A percentile compares a stretch with the other conserved stretches of the same genome.
These are phyloP conservation scores for Hanseniaspora jakobsenii DNA, from an alignment of 805 yeast species.

Conservation along the genomic window DNA sequence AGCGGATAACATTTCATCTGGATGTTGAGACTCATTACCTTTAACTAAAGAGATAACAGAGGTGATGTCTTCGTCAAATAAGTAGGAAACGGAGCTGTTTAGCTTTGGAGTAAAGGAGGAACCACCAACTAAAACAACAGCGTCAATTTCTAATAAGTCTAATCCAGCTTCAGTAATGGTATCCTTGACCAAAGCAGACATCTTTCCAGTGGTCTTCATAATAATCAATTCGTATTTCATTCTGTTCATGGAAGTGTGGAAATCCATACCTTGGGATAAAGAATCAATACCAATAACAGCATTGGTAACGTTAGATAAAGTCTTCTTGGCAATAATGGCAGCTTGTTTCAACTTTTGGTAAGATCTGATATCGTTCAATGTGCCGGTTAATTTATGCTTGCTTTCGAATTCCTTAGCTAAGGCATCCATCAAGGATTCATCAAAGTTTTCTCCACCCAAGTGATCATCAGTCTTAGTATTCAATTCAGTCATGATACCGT, in stretches of 20 bases:
- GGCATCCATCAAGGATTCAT: constrained; percentile 63
- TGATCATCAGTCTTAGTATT: constrained; percentile 72
- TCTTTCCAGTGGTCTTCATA: constrained; percentile 61
- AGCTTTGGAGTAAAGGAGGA: constrained; percentile 85
- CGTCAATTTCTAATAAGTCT: constrained; percentile 77
- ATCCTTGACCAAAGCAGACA: constrained; percentile 62
- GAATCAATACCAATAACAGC: constrained; percentile 92
- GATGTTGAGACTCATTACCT: constrained; percentile 69
- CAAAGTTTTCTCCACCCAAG: constrained; percentile 82
- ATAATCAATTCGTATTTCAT: constrained; percentile 82
- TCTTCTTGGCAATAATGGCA: constrained; percentile 74
- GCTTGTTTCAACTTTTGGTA: constrained; percentile 79
- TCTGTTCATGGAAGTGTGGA: constrained; percentile 86
- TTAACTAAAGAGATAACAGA: constrained; percentile 59
- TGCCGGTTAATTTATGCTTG: constrained; percentile 71
- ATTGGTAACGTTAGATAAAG: constrained; percentile 76
- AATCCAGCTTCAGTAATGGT: constrained; percentile 71
- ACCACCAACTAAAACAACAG: constrained; percentile 88
- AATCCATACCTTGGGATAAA: constrained; percentile 86
- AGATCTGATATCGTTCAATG: constrained; percentile 59
- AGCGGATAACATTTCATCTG: constrained; percentile 78
- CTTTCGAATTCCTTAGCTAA: constrained; percentile 91
- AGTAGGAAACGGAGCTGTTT: constrained; percentile 53
- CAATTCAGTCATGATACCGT: constrained; percentile 74
- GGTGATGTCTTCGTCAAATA: constrained; percentile 71